Evolutionary conservation across 495 filamentous ascomycete genomes (phyloP).

Genomic region (Glarea lozoyensis): DNA sequence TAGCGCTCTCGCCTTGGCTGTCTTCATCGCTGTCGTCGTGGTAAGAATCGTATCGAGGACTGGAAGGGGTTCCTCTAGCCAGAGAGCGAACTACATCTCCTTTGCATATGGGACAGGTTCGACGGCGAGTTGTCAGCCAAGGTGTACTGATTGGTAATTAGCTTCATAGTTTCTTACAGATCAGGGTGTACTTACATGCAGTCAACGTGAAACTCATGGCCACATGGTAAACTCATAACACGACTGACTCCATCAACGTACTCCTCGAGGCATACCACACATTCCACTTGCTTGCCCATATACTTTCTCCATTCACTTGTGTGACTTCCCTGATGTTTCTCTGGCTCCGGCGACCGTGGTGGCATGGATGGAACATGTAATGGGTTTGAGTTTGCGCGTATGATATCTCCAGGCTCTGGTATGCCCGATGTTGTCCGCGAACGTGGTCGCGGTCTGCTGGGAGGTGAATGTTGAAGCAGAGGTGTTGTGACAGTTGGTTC

Average conservation of each 20-base stretch:
- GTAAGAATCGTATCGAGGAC: conserved; percentile 38
- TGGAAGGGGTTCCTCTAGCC: conserved; percentile 32
- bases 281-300: conserved; percentile 81
- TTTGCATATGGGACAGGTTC: conserved; percentile 97
- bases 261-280: conserved; percentile 96
- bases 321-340: conserved; percentile 38
- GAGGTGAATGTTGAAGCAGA: conserved; percentile 41
- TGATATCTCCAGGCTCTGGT: conserved; percentile 29
- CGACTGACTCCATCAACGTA: conserved; percentile 89
- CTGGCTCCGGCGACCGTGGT: conserved; percentile 18
- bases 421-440: conserved; percentile 58
- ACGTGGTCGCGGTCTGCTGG: conserved; percentile 47
- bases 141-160: conserved; percentile 58
- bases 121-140: conserved; percentile 90
- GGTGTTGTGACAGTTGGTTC: conserved; percentile 68
- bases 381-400: conserved; percentile 15
- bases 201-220: conserved; percentile 94
- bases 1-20: conserved; percentile 32
- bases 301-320: conserved; percentile 66
- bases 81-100: conserved; percentile 75
- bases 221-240: conserved; percentile 98
- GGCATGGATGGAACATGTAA: conserved; percentile 15
- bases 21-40: conserved; percentile 41
- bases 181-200: conserved; percentile 79
- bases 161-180: neutral